phyloP scores from a whole-genome alignment of 257 asterid species.

The Ballota nigra region DNA sequence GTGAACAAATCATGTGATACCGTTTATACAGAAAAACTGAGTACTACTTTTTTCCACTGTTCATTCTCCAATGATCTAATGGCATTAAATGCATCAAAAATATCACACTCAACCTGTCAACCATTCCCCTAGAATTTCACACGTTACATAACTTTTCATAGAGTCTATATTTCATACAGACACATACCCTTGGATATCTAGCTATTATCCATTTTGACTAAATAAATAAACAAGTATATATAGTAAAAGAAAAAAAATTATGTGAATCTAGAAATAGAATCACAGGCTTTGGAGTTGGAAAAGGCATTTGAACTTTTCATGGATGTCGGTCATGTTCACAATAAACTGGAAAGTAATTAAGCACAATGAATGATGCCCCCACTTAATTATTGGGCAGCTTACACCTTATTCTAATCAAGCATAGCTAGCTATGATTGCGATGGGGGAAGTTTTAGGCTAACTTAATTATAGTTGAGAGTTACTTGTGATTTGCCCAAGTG shows the following conservation, averaged over 20 bases:
- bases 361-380: constrained; percentile 17
- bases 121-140: background rate
- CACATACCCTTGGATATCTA: background rate
- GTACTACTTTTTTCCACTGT: background rate
- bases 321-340: background rate
- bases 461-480: background rate
- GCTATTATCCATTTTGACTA: background rate
- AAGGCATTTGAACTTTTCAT: background rate
- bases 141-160: background rate
- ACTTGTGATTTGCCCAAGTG: background rate
- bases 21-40: background rate
- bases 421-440: background rate
- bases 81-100: background rate
- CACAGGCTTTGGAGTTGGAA: background rate
- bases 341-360: background rate
- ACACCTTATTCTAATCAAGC: constrained; percentile 1
- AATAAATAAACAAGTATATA: background rate
- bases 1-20: background rate
- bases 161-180: background rate
- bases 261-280: background rate
- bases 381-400: constrained; percentile 18
- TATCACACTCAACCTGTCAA: background rate
- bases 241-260: no score
- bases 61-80: background rate
- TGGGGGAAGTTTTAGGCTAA: constrained; percentile 2